phyloP scores from a whole-genome alignment of 768 basidiomycete genomes.

The Russula compacta region DNA sequence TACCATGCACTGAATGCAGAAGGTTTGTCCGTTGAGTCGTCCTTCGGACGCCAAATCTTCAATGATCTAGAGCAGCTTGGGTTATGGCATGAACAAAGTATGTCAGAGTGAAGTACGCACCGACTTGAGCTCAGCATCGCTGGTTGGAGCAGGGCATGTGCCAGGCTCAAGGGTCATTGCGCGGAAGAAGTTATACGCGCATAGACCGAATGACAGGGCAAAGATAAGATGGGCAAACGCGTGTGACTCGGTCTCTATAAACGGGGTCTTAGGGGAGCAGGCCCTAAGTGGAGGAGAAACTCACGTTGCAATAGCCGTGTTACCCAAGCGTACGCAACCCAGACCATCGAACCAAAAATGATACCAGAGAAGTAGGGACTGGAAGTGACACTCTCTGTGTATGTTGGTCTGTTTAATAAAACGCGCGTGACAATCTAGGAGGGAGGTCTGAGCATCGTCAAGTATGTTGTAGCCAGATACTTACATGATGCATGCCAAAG shows the following conservation, averaged over 20 bases:
- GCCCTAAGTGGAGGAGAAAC: slow-evolving; percentile 20
- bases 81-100: too few relatives aligned
- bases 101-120: slow-evolving; percentile 37
- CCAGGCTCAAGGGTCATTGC: slow-evolving; percentile 84
- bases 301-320: slow-evolving; percentile 65
- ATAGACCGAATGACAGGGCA: slow-evolving; percentile 40
- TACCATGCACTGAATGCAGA: slow-evolving; percentile 94
- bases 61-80: slow-evolving; percentile 48
- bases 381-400: slow-evolving; percentile 74
- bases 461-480: slow-evolving; percentile 24
- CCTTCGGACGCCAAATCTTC: slow-evolving; percentile 87
- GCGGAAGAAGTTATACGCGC: background rate
- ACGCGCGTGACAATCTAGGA: slow-evolving; percentile 73
- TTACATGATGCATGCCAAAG: slow-evolving; percentile 89
- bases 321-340: slow-evolving; percentile 80
- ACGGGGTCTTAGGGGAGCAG: background rate
- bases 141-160: slow-evolving; percentile 68
- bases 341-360: slow-evolving; percentile 74
- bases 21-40: slow-evolving; percentile 88
- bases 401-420: slow-evolving; percentile 69
- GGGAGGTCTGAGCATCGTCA: slow-evolving; percentile 8
- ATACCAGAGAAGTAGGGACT: slow-evolving; percentile 94
- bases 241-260: slow-evolving; percentile 66
- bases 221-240: slow-evolving; percentile 71
- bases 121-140: slow-evolving; percentile 80